phyloP scores from a whole-genome alignment of 345 rosid species.

The Microcos paniculata region DNA sequence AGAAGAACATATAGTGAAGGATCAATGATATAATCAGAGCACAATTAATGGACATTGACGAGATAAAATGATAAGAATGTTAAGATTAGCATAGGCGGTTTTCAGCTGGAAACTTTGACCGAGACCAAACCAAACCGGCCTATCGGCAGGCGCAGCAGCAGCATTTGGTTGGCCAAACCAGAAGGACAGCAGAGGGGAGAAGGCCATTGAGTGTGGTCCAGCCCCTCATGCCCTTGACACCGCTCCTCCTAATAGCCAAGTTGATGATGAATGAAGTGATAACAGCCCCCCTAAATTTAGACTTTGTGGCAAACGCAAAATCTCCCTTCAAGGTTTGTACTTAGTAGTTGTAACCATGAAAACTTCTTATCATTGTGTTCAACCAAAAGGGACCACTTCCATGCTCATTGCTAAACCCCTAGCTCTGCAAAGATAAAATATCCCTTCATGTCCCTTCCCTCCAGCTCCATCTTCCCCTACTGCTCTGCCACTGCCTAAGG shows the following conservation, averaged over 20 bases:
- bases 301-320: neutral
- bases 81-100: neutral
- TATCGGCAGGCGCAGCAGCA: neutral
- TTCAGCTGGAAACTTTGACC: slow-evolving; percentile 4
- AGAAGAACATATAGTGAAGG: neutral
- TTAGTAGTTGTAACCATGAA: no score
- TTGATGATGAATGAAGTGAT: neutral
- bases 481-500: neutral
- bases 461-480: neutral
- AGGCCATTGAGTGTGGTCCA: slow-evolving; percentile 3
- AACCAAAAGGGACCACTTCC: neutral
- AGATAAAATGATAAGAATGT: neutral
- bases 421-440: neutral
- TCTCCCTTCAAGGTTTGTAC: neutral
- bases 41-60: neutral
- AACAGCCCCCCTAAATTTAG: neutral
- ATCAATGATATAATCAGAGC: neutral
- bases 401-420: neutral
- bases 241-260: neutral
- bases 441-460: neutral
- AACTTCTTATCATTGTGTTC: neutral
- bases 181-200: neutral
- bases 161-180: neutral
- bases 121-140: neutral
- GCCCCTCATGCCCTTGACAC: neutral